These are phyloP conservation scores for Triglochin maritima DNA, from an alignment of 106 monocot species.

Conservation along the genomic window DNA sequence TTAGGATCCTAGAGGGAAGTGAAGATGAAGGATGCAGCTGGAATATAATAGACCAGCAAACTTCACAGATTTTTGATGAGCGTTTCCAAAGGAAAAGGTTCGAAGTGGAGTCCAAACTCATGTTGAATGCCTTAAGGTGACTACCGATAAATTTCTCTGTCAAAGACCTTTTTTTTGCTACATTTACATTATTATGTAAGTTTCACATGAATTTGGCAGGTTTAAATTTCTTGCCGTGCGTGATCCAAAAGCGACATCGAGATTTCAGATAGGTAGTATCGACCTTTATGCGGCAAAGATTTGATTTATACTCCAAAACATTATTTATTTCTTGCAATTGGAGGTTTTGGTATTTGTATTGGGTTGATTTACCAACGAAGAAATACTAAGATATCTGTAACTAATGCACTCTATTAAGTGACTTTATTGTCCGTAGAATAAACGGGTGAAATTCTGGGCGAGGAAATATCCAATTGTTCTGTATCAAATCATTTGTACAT, in stretches of 20 bases:
- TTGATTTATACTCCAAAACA: background rate
- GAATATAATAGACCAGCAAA: conserved; percentile 44
- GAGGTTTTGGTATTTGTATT: too few relatives aligned
- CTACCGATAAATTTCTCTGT: background rate
- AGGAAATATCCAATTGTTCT: too few relatives aligned
- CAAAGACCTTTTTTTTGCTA: background rate
- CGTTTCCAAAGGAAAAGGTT: conserved; percentile 53
- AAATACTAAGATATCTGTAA: too few relatives aligned
- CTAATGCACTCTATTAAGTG: too few relatives aligned
- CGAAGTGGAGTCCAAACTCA: conserved; percentile 20
- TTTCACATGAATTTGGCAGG: conserved; percentile 16
- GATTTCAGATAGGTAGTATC: conserved; percentile 83
- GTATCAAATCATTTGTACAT: too few relatives aligned
- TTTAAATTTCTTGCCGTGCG: conserved; percentile 54
- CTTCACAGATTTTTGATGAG: conserved; percentile 47
- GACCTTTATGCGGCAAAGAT: conserved; percentile 36
- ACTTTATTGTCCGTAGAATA: too few relatives aligned
- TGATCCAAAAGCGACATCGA: conserved; percentile 36
- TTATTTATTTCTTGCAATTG: too few relatives aligned
- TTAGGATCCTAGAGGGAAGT: conserved; percentile 52
- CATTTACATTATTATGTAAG: background rate
- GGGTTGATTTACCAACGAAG: too few relatives aligned
- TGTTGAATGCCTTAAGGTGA: conserved; percentile 61
- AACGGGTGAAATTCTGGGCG: too few relatives aligned
- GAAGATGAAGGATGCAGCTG: conserved; percentile 54